Percentiles rank a stretch among this genome's conserved stretches.
Conservation (phyloP, 345 rosid genomes). For the Tarenaya hassleriana region DNA sequence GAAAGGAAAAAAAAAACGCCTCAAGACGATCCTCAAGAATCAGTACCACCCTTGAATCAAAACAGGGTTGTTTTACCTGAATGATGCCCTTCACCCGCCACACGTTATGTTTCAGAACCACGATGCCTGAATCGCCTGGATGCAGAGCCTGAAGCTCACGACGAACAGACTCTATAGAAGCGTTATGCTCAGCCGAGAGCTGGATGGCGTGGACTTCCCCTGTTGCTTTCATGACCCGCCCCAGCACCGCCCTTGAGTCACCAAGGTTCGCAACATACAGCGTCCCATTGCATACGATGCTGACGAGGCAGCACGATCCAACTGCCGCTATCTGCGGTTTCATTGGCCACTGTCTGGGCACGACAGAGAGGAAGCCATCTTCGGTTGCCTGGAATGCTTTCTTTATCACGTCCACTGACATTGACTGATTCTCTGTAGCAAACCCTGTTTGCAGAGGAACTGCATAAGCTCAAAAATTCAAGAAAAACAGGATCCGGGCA, state of each 20-base stretch:
- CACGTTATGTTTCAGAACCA: conserved; percentile 71
- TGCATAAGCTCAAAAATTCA: no score
- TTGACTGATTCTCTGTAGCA: conserved; percentile 59
- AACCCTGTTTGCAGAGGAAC: conserved; percentile 43
- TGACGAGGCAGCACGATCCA: conserved; percentile 83
- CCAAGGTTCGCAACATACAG: conserved; percentile 79
- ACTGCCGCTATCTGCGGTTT: conserved; percentile 84
- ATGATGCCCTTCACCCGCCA: conserved; percentile 92
- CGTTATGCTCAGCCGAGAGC: conserved; percentile 80
- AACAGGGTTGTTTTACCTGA: conserved; percentile 41
- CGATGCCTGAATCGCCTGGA: conserved; percentile 71
- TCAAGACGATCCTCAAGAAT: no score
- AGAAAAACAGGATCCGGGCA: no score
- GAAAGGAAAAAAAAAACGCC: no score
- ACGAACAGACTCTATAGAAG: conserved; percentile 63
- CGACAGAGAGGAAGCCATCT: conserved; percentile 68
- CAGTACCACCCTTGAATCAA: no score
- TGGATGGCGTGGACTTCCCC: conserved; percentile 73
- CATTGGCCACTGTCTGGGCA: conserved; percentile 52
- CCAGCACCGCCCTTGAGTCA: conserved; percentile 82
- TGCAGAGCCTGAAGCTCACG: conserved; percentile 62
- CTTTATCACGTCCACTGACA: conserved; percentile 63
- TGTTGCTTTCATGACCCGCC: conserved; percentile 58
- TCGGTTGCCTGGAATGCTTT: conserved; percentile 87
- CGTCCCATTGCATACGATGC: conserved; percentile 58